Evolutionary conservation across 2,329 filamentous ascomycete genomes (phyloP).

Genomic region (Aspergillus transmontanensis): DNA sequence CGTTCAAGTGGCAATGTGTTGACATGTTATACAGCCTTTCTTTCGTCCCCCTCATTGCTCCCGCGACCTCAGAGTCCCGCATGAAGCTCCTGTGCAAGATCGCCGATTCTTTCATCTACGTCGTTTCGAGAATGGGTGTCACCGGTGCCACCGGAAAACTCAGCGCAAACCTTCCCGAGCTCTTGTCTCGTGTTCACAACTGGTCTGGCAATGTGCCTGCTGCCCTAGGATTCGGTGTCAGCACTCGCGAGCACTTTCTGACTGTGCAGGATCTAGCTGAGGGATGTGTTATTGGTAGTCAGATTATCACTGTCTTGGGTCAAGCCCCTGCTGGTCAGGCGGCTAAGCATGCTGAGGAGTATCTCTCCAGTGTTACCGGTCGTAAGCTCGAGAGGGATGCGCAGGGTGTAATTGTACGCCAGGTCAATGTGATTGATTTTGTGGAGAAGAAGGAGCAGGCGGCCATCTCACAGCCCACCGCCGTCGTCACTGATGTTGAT

Average conservation of each 20-base stretch:
- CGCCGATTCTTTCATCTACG: conserved; percentile 98
- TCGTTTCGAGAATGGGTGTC: conserved; percentile 95
- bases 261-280: conserved; percentile 83
- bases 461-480: conserved; percentile 54
- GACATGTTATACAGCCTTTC: conserved; percentile 63
- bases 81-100: conserved; percentile 97
- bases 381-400: conserved; percentile 52
- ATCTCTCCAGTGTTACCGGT: conserved; percentile 74
- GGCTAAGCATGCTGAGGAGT: conserved; percentile 77
- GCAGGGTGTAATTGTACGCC: conserved; percentile 56
- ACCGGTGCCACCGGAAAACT: conserved; percentile 85
- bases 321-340: conserved; percentile 68
- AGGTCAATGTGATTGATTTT: conserved; percentile 71
- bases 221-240: conserved; percentile 94
- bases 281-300: conserved; percentile 93
- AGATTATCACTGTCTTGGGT: conserved; percentile 82
- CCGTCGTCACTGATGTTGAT: conserved; percentile 64
- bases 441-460: conserved; percentile 63
- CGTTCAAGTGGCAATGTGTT: background rate
- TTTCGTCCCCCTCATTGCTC: conserved; percentile 95
- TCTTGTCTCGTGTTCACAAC: conserved; percentile 83
- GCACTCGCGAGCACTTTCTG: conserved; percentile 89
- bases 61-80: conserved; percentile 84
- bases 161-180: conserved; percentile 77
- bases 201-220: conserved; percentile 90